Conservation (phyloP, 805 yeast species). For the Cyberlindnera sargentensis region DNA sequence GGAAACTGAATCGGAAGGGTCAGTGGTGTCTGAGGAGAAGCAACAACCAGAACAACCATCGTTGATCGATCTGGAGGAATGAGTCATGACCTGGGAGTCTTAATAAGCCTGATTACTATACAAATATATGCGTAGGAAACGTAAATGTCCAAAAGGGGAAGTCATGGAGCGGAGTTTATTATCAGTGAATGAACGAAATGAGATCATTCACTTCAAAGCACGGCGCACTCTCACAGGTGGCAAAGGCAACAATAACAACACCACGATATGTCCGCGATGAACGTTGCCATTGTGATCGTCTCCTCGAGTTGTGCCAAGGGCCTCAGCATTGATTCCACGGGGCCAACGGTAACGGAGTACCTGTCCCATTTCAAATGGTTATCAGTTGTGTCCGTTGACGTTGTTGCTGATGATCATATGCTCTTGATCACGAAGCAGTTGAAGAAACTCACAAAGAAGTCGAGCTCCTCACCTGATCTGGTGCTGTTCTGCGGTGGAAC, state of each 20-base stretch:
- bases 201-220: no score
- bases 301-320: conserved; percentile 2
- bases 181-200: no score
- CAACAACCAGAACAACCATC: background rate
- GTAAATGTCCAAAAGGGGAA: no score
- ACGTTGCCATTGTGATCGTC: conserved; percentile 2
- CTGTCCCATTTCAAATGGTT: background rate
- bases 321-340: background rate
- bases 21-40: background rate
- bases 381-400: background rate
- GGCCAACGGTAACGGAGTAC: conserved; percentile 1
- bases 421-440: conserved; percentile 1
- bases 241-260: background rate
- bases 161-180: no score
- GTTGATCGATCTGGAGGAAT: background rate
- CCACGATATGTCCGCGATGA: background rate
- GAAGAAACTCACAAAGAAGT: background rate
- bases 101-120: no score
- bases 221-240: no score
- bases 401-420: background rate
- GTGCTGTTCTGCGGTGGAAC: conserved; percentile 49
- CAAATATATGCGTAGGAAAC: no score
- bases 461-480: conserved; percentile 10
- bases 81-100: no score
- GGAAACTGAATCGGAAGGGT: no score